Base-by-base conservation (phyloP, 257 asterid genomes). In the Solanum tacnaense region DNA sequence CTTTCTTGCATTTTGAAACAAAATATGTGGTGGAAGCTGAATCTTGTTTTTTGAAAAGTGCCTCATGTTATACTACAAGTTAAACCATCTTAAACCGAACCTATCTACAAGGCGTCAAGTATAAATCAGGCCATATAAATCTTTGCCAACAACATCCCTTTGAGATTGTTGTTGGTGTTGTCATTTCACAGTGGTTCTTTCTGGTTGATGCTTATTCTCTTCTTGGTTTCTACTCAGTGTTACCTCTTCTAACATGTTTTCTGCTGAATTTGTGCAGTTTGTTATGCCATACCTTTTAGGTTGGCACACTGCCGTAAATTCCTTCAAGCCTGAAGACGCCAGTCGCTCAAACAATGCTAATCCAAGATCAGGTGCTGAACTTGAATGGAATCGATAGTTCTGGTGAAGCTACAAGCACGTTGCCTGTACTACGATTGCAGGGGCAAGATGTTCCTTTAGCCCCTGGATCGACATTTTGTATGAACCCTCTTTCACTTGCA, bases 251-350 rank as follows among this genome's bases (percentile, higher is more conserved):
- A 90, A 88, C 72, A 78, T 82, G 58, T 78, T 72, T 31, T 86
- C 84, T 84, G 76, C 32, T 88, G 83, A 68, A 84, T 83, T 31
- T 84, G 46, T 89, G 95, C 98, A 97, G 99, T 97, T 91, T 88
- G 86, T 97, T 79, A 44, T 97, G 85, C 98, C 99, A 31, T 93
- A 93, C 94, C 95, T 97, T 58, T 46, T 97, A 87, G 99, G 99
- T 34, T 97, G 99, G 99, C 93, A 96, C 88, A 92, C 98, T 86
- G 94, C 94, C 71, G 97, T 92, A 46, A 94, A 89, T 90, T 91
- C 98, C 87, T 89, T 94, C 70, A 93, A 84, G 90, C 96, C 98
- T 25, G 98, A 95, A 70, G 98, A 93, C 76, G 75, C 93, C 84
- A 92, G 86, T 88, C 93, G 94, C 38, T 68, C 68, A 39, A 93